phyloP scores from a whole-genome alignment of 2,329 filamentous ascomycete species.

The Paecilomyces formosus region DNA sequence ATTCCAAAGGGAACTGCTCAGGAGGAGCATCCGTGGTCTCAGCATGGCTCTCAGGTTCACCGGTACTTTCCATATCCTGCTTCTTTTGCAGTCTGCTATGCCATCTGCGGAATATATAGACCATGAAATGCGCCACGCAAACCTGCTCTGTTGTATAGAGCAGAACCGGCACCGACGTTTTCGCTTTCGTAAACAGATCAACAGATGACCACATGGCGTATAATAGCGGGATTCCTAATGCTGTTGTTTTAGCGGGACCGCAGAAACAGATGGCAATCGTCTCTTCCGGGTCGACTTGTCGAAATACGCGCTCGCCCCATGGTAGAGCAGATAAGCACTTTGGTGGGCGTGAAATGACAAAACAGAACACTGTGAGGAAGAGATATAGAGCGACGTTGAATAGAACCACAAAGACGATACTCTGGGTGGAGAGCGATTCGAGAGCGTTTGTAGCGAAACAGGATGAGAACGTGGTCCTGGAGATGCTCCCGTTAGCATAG shows the following conservation, averaged over 20 bases:
- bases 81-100: constrained; percentile 11
- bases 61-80: constrained; percentile 7
- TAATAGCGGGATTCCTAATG: constrained; percentile 60
- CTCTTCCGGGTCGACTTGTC: constrained; percentile 47
- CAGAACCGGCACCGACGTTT: constrained; percentile 30
- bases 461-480: constrained; percentile 31
- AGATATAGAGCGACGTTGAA: constrained; percentile 62
- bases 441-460: constrained; percentile 58
- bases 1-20: not conserved
- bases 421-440: constrained; percentile 49
- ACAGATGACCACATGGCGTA: constrained; percentile 53
- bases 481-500: constrained; percentile 48
- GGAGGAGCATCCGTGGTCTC: not conserved
- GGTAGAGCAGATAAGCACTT: constrained; percentile 9
- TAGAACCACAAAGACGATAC: constrained; percentile 60
- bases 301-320: constrained; percentile 19
- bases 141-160: constrained; percentile 34
- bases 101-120: constrained; percentile 28
- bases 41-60: constrained; percentile 3
- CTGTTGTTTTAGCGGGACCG: constrained; percentile 65
- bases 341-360: constrained; percentile 40
- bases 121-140: constrained; percentile 32
- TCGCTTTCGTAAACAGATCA: constrained; percentile 27
- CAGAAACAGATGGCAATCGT: constrained; percentile 67
- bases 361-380: constrained; percentile 51